Evolutionary conservation across 1,284 basidiomycete genomes (phyloP).

Genomic region (Cutaneotrichosporon sp.): DNA sequence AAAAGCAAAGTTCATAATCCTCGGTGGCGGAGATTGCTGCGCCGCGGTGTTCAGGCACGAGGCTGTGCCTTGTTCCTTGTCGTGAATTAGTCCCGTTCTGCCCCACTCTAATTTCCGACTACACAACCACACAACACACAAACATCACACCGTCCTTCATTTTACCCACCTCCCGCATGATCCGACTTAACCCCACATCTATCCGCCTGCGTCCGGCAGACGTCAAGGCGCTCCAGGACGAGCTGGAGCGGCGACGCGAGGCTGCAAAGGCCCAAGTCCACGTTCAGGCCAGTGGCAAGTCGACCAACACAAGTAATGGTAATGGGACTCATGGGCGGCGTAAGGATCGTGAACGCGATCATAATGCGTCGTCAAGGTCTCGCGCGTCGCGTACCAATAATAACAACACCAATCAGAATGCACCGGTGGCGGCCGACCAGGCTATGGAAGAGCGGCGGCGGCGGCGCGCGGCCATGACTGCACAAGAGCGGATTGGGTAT

Average conservation of each 20-base stretch:
- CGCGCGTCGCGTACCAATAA: not conserved
- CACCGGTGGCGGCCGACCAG: constrained; percentile 17
- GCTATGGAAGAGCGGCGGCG: constrained; percentile 15
- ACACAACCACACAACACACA: too few relatives aligned
- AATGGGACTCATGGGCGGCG: not conserved
- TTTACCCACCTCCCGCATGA: constrained; percentile 31
- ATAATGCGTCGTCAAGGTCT: not conserved
- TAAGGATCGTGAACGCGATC: not conserved
- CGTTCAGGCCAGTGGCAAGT: not conserved
- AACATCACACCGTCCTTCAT: not conserved
- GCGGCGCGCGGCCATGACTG: constrained; percentile 18
- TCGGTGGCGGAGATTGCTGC: not conserved
- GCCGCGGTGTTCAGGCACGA: too few relatives aligned
- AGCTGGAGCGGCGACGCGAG: constrained; percentile 41
- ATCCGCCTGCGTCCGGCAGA: constrained; percentile 47
- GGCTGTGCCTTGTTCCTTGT: not conserved
- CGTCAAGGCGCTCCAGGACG: constrained; percentile 44
- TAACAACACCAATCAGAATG: not conserved
- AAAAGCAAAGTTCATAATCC: not conserved
- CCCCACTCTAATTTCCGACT: too few relatives aligned
- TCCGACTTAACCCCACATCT: constrained; percentile 49
- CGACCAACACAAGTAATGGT: too few relatives aligned
- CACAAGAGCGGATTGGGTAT: constrained; percentile 18
- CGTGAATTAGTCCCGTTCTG: too few relatives aligned
- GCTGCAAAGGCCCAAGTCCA: not conserved